Conservation (phyloP, 352 stramenopile genomes). For the Phytopythium litorale region DNA sequence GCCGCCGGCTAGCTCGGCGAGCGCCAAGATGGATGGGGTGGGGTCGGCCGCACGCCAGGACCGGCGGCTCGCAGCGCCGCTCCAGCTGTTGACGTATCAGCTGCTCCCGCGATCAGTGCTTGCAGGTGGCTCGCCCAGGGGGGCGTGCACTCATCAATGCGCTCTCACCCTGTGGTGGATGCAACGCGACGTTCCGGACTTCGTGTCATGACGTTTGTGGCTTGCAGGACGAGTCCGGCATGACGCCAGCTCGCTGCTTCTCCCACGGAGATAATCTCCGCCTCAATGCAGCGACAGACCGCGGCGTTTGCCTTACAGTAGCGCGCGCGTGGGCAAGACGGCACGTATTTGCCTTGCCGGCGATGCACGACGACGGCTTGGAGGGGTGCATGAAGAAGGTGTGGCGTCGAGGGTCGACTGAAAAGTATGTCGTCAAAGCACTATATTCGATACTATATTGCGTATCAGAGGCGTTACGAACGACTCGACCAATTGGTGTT, state of each 20-base stretch:
- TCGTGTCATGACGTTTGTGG: no score
- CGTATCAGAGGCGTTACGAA: background rate
- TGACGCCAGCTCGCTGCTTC: background rate
- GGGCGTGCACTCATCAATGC: no score
- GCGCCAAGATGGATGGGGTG: background rate
- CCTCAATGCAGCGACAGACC: background rate
- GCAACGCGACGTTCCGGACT: no score
- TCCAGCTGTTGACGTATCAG: background rate
- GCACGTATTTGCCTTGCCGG: background rate
- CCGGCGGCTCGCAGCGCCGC: background rate
- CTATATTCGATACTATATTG: background rate
- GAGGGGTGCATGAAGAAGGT: no score
- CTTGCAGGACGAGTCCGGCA: background rate
- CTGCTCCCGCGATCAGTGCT: no score
- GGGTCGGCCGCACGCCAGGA: background rate
- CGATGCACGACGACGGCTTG: background rate
- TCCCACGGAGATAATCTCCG: background rate
- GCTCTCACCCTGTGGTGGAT: no score
- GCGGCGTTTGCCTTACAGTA: background rate
- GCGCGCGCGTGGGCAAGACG: background rate
- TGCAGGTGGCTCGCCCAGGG: no score
- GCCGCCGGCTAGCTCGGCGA: background rate
- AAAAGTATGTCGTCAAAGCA: no score
- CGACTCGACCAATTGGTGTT: background rate
- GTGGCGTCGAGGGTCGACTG: no score